Evolutionary conservation across 75 land plant species (phyloP), one percentile per base, ranked within the genome.

Genomic region (Pinus albicaulis): DNA sequence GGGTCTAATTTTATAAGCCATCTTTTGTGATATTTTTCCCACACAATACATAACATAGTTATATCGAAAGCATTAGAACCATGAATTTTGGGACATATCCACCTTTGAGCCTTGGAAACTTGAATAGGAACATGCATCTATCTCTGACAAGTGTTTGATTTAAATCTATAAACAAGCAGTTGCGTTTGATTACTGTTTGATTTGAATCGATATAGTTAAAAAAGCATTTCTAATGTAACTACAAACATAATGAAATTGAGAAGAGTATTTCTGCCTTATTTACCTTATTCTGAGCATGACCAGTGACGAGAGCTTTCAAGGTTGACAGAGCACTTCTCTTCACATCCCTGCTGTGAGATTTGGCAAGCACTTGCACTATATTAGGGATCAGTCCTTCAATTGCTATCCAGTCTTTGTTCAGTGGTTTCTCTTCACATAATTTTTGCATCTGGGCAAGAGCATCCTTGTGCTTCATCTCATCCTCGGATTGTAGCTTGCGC

Each of bases 401-500:
- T 34, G 88, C 81, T 60, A 89, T 79, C 92, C 92, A 89, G 44
- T 84, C 87, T 61, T 82, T 87, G 81, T 84, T 89, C 10, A 84
- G 80, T 4, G 74, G 71, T 56, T 81, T 87, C 70, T 80, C 72
- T 64, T 78, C 63, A 56, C 86, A 82, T 22, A 89, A 76, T 26
- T 82, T 73, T 41, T 76, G 84, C 79, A 87, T 62, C 23, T 84
- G 80, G 61, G 56, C 61, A 10, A 89, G 81, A 63, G 89, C 86
- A 55, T 71, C 81, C 69, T 52, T 53, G 13, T 77, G 64, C 25
- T 62, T 55, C 34, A 71, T 38, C n/a, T 78, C 87, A 3, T 71
- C 75, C 7, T 63, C 81, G 20, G 83, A 81, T 13, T 72, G 74
- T 55, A 90, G 61, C 65, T 77, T 84, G n/a, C 31, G 48, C 78